Evolutionary conservation across 2,329 filamentous ascomycete genomes (phyloP), one percentile per base, ranked within the genome.

Genomic region (Scedosporium minutisporum): DNA sequence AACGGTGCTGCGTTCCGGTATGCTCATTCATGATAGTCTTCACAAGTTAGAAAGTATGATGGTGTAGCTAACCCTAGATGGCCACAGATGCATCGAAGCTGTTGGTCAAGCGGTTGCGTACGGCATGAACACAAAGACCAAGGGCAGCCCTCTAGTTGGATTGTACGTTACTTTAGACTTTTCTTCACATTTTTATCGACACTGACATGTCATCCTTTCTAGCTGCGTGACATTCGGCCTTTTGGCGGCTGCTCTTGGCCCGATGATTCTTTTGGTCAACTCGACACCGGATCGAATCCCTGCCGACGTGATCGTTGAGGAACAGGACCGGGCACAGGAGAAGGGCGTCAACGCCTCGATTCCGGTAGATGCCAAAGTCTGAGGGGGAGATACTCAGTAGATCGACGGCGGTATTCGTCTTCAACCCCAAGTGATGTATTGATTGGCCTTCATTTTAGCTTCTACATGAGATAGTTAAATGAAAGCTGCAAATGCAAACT

Each of bases 71-170:
- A 60, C 12, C 3, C 29, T 10, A 18, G n/a, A 48, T 60, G 7
- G 6, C 10, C 9, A 1, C 16, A 60, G 58, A 60, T 76, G 74
- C 44, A 70, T 77, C 5, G 75, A 77, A 66, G 74, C 74, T 5
- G 64, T 76, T 25, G 74, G 75, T 21, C 74, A 77, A 64, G 74
- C 74, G 3, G 72, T 77, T 64, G 72, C 74, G 0, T 76, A 76
- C 10, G 73, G 74, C 38, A 76, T 77, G 70, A 77, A 77, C 62
- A 76, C 74, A 16, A 72, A 76, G 58, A 75, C 72, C 25, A 69
- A 70, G 38, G 72, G 70, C 27, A 68, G 71, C 53, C 73, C 74
- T 38, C 64, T 76, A 4, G 67, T 74, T 62, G 74, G 74, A 64
- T 76, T 76, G 74, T 77, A 70, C 7, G 73, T 70, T 33, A 18